Base-by-base conservation (phyloP, 306 rosid genomes). In the Prinsepia uniflora region DNA sequence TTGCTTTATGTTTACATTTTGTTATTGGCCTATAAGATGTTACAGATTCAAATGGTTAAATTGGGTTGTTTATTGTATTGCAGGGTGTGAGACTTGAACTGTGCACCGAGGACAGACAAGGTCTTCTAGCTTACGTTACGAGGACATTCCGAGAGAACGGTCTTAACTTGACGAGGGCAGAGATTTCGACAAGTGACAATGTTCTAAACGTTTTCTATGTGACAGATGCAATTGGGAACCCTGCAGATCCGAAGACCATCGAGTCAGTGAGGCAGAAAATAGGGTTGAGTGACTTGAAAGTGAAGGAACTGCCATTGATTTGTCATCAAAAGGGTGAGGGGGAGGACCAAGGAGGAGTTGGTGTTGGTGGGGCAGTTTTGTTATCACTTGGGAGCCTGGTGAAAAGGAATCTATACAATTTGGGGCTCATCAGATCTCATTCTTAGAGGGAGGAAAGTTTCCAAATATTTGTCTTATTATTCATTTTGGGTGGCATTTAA, bases 71-170 rank as follows among this genome's bases (percentile, higher is more conserved):
- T 19, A 22, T 13, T 75, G 74, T 64, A 65, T 65, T 57, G 46
- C 60, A 93, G 97, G 99, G 97, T 24, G 89, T 94, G 84, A 82
- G 85, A 72, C 75, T 94, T 63, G 97, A 91, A 72, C 50, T 91
- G 30, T 77, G 90, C 81, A 84, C 81, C 0, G 82, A 79, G 34
- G 99, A 94, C 60, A 87, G 74, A 42, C 83, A 61, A 10, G 88
- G 92, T 17, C 96, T 94, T 22, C 81, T 94, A 49, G 99, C 99
- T 6, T 89, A 83, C 30, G 96, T 94, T 11, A 91, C 88, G 52
- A 84, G 99, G 78, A 94, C 96, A 10, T 94, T 94, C 72, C 82
- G 97, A 48, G 99, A 94, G 66, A 91, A 91, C 58, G 95, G 96
- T 7, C 84, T 94, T 10, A 94, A 91, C 50, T 91, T 94, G 60